Evolutionary conservation across 2,329 filamentous ascomycete genomes (phyloP), one percentile per base, ranked within the genome.

Genomic region (Rhytidhysteron rufulum): DNA sequence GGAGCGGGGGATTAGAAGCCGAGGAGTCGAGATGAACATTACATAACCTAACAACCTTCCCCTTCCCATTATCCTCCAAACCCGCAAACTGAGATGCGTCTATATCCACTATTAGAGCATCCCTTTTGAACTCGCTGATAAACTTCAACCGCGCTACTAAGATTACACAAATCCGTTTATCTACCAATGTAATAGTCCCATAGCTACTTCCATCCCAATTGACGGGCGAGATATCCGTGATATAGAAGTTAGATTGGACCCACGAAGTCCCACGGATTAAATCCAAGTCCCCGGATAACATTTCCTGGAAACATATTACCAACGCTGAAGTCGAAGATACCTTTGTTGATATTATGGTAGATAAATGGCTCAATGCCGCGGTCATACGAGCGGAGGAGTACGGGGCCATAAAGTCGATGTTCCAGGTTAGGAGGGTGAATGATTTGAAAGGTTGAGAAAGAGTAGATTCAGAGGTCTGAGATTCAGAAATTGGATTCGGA

Each of bases 1-100:
- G 67, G 29, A 65, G 55, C 0, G 73, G 72, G 0, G 71, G 73
- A 2, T 67, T 51, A 2, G 66, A 52, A 0, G 64, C 61, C 20
- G 78, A 54, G 3, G 73, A 77, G 49, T 80, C 77, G 2, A 80
- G 71, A 52, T 80, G 77, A 1, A 72, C 72, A 50, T 77, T 78
- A 56, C 75, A 77, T 6, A 79, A 46, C 3, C 76, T 65, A 11
- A 78, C 44, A 0, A 53, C 56, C 35, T 50, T 57, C 24, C 18
- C 17, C 24, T 24, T 20, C 20, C 33, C 24, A 5, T 33, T 6
- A 16, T 33, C n/a, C n/a, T n/a, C n/a, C n/a, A n/a, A 30, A 8
- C 31, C 17, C 11, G 31, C 31, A 33, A 10, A n/a, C 13, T 18
- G 20, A 45, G n/a, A n/a, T n/a, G n/a, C 31, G 29, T 25, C 38